These are phyloP conservation scores for Colletotrichum eremochloae DNA, from an alignment of 2,329 filamentous ascomycete genomes.

Conservation along the genomic window DNA sequence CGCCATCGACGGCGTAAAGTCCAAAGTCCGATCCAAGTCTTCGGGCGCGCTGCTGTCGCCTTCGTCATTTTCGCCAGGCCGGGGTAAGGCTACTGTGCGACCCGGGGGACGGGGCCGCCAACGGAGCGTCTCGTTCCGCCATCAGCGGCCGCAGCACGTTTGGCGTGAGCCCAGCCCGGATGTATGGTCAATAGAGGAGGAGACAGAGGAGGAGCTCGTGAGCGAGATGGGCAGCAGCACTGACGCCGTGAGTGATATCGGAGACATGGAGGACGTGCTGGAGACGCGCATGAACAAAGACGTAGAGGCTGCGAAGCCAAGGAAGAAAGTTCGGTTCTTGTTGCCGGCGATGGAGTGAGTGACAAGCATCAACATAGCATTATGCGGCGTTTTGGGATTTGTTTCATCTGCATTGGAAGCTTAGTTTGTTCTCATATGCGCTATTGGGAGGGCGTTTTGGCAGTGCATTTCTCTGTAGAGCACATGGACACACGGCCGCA, in stretches of 20 bases:
- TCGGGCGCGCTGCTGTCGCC: conserved; percentile 53
- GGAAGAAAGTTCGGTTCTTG: conserved; percentile 70
- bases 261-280: conserved; percentile 42
- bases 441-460: conserved; percentile 11
- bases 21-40: conserved; percentile 45
- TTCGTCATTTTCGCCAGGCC: conserved; percentile 48
- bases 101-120: conserved; percentile 49
- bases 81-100: conserved; percentile 43
- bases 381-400: conserved; percentile 24
- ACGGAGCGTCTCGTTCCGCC: conserved; percentile 49
- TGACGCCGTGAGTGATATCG: conserved; percentile 48
- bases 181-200: conserved; percentile 72
- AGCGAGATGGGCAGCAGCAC: conserved; percentile 56
- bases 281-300: conserved; percentile 46
- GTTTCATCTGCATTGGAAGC: conserved; percentile 45
- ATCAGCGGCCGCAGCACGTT: conserved; percentile 59
- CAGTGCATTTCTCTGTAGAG: background rate
- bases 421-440: conserved; percentile 35
- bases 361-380: conserved; percentile 18
- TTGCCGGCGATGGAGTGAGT: conserved; percentile 58
- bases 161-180: conserved; percentile 72
- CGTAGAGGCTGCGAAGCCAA: conserved; percentile 62
- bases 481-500: conserved; percentile 6
- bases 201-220: conserved; percentile 66
- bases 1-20: conserved; percentile 52